Evolutionary conservation across 305 asterid genomes (phyloP), one percentile per base, ranked within the genome.

Genomic region (Fraxinus sp.): DNA sequence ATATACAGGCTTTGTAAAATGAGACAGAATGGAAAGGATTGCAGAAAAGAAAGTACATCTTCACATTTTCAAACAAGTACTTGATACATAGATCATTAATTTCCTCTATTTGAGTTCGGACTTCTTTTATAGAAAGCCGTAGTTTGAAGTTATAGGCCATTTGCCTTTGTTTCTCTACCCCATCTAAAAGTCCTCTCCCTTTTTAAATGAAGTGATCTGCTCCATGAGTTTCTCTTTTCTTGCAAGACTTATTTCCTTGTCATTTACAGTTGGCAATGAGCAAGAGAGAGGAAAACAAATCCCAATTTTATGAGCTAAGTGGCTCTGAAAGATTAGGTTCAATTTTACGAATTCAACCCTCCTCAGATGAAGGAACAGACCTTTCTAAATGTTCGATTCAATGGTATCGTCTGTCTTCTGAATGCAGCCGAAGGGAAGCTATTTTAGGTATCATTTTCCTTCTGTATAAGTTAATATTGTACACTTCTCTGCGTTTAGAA

Each of bases 401-500:
- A 66, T 95, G 99, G 99, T 91, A 88, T 81, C 99, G 99, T 28
- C 85, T 95, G 86, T 93, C 97, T 57, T 90, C 97, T 78, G 95
- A 95, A 83, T 93, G 97, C 87, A 95, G 98, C 90, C 91, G 99
- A 79, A 89, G 99, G 82, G 99, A 95, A 78, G 96, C 97, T 72
- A 94, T 95, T 52, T 75, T 89, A 81, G 99, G 99, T 95, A 88
- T 52, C 73, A 77, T 46, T 72, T 82, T 82, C 55, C n/a, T 37
- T 68, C 55, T 39, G 62, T 24, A 73, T 18, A 39, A 73, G 26
- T 33, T 39, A 79, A 22, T 20, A 10, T 9, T 32, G 7, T 16
- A 10, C 14, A 33, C 9, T 32, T 70, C 32, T 71, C 22, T 14
- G 76, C 76, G 1, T 16, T 28, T 11, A 14, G 44, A 24, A 26